Base-by-base conservation (phyloP, 2,329 filamentous ascomycete species). In the Calonectria crousiana region DNA sequence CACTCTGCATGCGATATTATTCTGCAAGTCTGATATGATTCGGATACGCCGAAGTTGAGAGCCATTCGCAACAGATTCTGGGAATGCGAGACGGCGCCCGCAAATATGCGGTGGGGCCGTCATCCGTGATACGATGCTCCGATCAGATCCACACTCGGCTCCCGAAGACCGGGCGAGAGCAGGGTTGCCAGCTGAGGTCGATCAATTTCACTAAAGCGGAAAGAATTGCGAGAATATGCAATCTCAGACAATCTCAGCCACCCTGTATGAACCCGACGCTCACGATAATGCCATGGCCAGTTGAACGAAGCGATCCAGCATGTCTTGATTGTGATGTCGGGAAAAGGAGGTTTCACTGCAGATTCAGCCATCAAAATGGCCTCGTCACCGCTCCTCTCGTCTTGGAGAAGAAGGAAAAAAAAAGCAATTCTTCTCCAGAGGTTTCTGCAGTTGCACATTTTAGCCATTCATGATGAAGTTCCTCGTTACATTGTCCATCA, bases 401-500 rank as follows among this genome's bases (percentile, higher is more conserved):
- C 34, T 28, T 32, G 20, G 26, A 64, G 44, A 20, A 60, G 51
- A 62, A 70, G 34, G 36, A 41, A 32, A 64, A 52, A 20, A 60
- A 56, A 62, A 70, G 34, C 56, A 41, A 47, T 20, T 38, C 49
- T 71, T 67, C 28, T 71, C 53, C 44, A 67, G 41, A 36, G 8
- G 23, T 44, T 66, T 44, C 71, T 58, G 44, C 64, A 71, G 69
- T 73, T 47, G 52, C 60, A 71, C 56, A 47, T 60, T 74, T 67
- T 60, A 66, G 49, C 74, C 70, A 73, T 74, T 73, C 75, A 74
- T 34, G 11, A 78, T 78, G 76, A 77, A 71, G 69, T 53, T 41
- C 38, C 14, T 72, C 28, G 76, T 78, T 75, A 72, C 75, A 76
- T 73, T 77, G 75, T 74, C 76, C 26, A 74, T 78, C 69, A 34